phyloP scores from a whole-genome alignment of 768 basidiomycete species.

The Termitomyces sp. region DNA sequence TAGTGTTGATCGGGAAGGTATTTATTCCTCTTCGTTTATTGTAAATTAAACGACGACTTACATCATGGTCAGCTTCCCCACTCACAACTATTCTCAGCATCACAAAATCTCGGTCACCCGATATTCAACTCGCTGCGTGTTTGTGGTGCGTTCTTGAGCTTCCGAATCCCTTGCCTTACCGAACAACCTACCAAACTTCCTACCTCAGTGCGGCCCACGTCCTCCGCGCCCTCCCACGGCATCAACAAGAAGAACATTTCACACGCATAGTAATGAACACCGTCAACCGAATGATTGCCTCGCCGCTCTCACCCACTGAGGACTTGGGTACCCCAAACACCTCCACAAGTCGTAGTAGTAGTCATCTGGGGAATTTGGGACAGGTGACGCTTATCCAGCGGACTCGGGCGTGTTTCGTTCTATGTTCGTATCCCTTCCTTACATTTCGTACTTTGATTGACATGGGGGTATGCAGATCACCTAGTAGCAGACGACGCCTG shows the following conservation, averaged over 20 bases:
- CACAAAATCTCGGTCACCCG: constrained; percentile 51
- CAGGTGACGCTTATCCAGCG: constrained; percentile 3
- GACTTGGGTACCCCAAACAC: neutral
- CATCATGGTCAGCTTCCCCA: constrained; percentile 26
- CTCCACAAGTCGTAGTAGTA: neutral
- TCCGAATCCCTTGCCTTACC: too few relatives aligned
- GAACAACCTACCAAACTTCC: neutral
- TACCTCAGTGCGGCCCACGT: constrained; percentile 53
- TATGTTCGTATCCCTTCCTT: constrained; percentile 45
- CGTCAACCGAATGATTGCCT: constrained; percentile 53
- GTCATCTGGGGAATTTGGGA: neutral
- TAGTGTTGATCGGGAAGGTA: constrained; percentile 35
- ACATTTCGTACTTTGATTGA: neutral
- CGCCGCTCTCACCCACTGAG: constrained; percentile 18
- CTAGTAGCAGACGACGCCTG: constrained; percentile 68
- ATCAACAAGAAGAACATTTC: constrained; percentile 35
- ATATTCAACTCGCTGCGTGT: constrained; percentile 67
- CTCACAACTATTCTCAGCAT: constrained; percentile 43
- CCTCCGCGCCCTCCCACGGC: constrained; percentile 40
- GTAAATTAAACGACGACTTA: neutral
- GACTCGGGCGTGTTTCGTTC: constrained; percentile 56
- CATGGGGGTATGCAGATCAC: constrained; percentile 35
- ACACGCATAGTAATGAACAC: constrained; percentile 65
- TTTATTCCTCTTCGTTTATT: constrained; percentile 8
- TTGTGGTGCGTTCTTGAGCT: constrained; percentile 43